Conservation (phyloP, 2,329 filamentous ascomycete genomes). For the Phialophora chinensis region DNA sequence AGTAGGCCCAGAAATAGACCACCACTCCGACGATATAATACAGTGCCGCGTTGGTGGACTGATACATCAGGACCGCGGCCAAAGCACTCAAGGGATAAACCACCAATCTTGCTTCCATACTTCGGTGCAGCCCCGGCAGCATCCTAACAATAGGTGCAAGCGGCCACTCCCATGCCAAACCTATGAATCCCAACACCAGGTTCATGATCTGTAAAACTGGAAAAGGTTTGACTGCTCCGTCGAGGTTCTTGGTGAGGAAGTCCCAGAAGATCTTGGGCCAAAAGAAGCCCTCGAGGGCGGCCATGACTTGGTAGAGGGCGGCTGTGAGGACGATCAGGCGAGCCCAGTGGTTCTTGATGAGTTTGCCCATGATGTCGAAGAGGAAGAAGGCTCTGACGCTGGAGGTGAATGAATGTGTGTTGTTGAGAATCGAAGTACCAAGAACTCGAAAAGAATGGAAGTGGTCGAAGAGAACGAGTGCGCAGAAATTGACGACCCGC, state of each 20-base stretch:
- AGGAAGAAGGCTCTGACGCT: constrained; percentile 4
- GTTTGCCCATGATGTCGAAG: constrained; percentile 75
- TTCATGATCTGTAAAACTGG: constrained; percentile 91
- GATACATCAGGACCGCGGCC: constrained; percentile 79
- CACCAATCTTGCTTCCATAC: constrained; percentile 83
- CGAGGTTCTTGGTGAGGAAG: constrained; percentile 88
- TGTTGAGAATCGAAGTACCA: constrained; percentile 18
- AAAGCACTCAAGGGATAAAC: constrained; percentile 80
- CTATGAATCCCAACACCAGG: constrained; percentile 76
- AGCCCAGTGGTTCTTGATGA: constrained; percentile 99
- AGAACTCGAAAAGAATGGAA: constrained; percentile 27
- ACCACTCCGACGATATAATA: constrained; percentile 87
- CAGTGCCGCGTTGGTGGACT: constrained; percentile 86
- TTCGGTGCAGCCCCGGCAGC: constrained; percentile 84
- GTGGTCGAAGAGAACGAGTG: constrained; percentile 25
- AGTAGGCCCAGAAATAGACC: constrained; percentile 96
- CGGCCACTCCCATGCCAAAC: constrained; percentile 91
- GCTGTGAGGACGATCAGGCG: constrained; percentile 90
- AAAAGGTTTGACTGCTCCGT: constrained; percentile 83
- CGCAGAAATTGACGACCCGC: constrained; percentile 32
- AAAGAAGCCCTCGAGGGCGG: constrained; percentile 86
- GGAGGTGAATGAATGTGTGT: constrained; percentile 8
- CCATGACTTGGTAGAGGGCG: constrained; percentile 80
- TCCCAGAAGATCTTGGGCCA: constrained; percentile 99
- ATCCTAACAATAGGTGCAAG: constrained; percentile 59